Conservation (phyloP, 2,329 filamentous ascomycete genomes). For the Trichoderma harzianum region DNA sequence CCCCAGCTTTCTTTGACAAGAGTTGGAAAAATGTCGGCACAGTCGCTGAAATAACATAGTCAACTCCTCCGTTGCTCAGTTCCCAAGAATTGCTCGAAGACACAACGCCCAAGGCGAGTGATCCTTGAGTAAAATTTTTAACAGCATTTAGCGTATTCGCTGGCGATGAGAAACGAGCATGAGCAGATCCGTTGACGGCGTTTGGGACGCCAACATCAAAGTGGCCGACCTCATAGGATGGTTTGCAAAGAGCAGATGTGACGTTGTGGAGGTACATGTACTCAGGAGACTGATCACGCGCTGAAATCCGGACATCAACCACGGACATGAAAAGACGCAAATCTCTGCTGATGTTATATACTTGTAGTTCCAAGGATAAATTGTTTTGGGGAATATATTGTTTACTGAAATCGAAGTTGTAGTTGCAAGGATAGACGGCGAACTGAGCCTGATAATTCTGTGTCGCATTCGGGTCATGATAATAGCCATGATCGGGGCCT, state of each 20-base stretch:
- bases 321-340: constrained; percentile 3
- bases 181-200: constrained; percentile 21
- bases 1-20: constrained; percentile 25
- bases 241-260: constrained; percentile 19
- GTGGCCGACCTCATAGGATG: neutral
- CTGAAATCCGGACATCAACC: neutral
- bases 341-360: neutral
- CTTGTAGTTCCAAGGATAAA: neutral
- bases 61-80: constrained; percentile 2
- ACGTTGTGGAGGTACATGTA: constrained; percentile 21
- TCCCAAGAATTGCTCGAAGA: neutral
- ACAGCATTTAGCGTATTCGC: neutral
- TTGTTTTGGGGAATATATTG: constrained; percentile 17
- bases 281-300: neutral
- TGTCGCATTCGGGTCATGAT: constrained; percentile 26
- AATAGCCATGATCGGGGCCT: constrained; percentile 25
- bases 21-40: constrained; percentile 28
- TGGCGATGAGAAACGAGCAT: constrained; percentile 22
- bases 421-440: constrained; percentile 26
- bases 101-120: constrained; percentile 3
- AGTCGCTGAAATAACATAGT: constrained; percentile 20
- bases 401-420: constrained; percentile 25
- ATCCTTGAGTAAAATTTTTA: neutral
- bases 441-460: constrained; percentile 29
- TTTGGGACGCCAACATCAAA: constrained; percentile 22